A percentile compares a stretch with the other conserved stretches of the same genome.
phyloP scores from a whole-genome alignment of 169 alveolate species.

The Amoebophrya sp. region DNA sequence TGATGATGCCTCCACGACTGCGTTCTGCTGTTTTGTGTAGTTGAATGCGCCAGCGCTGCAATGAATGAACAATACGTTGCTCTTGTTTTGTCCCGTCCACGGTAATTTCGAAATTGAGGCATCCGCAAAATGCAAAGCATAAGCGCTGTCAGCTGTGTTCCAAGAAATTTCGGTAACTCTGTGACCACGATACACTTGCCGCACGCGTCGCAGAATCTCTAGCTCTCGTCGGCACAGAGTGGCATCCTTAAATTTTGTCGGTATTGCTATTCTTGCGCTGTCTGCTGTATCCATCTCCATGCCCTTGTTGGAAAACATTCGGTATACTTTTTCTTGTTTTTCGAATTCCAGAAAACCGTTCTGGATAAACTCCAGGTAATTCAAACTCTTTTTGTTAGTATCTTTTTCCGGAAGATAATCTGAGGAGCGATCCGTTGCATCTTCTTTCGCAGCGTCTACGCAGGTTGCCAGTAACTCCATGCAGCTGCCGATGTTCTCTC shows the following conservation, averaged over 20 bases:
- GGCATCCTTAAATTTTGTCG: neutral
- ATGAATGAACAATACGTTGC: neutral
- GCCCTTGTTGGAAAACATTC: too few species aligned
- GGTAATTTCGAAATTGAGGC: neutral
- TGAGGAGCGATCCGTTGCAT: neutral
- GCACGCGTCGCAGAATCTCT: neutral
- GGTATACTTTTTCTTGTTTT: neutral
- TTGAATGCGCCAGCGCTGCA: slow-evolving; percentile 22
- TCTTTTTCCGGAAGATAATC: too few species aligned
- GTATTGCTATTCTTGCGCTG: neutral
- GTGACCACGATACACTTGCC: neutral
- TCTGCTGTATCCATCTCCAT: too few species aligned
- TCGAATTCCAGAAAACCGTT: neutral
- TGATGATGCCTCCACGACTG: neutral
- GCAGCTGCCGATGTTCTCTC: slow-evolving; percentile 13
- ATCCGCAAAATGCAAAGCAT: neutral
- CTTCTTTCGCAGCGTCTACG: neutral
- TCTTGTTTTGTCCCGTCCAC: neutral
- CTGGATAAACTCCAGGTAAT: neutral
- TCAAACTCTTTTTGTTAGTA: neutral
- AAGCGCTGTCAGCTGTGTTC: neutral
- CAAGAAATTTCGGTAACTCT: neutral
- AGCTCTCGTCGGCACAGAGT: neutral
- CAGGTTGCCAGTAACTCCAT: slow-evolving; percentile 2
- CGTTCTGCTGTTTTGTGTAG: neutral